phyloP scores from a whole-genome alignment of 106 monocot genomes.

The Agapanthus africanus region DNA sequence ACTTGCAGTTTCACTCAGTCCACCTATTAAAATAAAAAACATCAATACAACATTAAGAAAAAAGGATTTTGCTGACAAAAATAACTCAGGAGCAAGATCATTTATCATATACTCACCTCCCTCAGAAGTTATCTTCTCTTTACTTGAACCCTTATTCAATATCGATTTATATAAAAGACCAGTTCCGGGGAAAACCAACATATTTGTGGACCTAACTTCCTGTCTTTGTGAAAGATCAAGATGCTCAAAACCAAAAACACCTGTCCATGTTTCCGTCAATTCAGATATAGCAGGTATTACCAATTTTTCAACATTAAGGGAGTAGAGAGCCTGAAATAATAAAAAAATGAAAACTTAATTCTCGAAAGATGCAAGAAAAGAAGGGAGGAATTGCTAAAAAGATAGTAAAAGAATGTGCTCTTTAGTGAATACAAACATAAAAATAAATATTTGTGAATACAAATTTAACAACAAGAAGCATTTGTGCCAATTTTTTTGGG shows the following conservation, averaged over 20 bases:
- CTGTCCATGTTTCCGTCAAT: slow-evolving; percentile 72
- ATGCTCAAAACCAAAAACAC: slow-evolving; percentile 65
- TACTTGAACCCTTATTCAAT: slow-evolving; percentile 20
- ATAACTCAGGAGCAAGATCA: not conserved
- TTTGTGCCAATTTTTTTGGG: too few relatives aligned
- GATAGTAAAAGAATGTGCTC: not conserved
- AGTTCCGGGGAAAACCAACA: slow-evolving; percentile 80
- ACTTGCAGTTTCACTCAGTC: slow-evolving; percentile 3
- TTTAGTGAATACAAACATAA: too few relatives aligned
- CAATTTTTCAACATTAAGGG: slow-evolving; percentile 61
- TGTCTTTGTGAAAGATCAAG: slow-evolving; percentile 41
- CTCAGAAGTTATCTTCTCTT: slow-evolving; percentile 5
- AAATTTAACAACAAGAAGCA: too few relatives aligned
- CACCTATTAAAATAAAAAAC: not conserved
- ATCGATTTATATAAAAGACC: slow-evolving; percentile 66
- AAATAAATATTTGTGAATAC: too few relatives aligned
- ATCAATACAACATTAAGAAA: slow-evolving; percentile 4
- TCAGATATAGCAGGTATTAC: slow-evolving; percentile 93
- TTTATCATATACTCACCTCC: too few relatives aligned
- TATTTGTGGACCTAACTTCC: slow-evolving; percentile 58
- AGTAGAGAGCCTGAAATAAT: slow-evolving; percentile 59
- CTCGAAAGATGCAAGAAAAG: not conserved
- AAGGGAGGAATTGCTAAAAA: too few relatives aligned
- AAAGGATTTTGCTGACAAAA: not conserved
- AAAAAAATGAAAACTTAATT: not conserved